phyloP scores from a whole-genome alignment of 2,329 filamentous ascomycete species.

The Plenodomus lindquistii region DNA sequence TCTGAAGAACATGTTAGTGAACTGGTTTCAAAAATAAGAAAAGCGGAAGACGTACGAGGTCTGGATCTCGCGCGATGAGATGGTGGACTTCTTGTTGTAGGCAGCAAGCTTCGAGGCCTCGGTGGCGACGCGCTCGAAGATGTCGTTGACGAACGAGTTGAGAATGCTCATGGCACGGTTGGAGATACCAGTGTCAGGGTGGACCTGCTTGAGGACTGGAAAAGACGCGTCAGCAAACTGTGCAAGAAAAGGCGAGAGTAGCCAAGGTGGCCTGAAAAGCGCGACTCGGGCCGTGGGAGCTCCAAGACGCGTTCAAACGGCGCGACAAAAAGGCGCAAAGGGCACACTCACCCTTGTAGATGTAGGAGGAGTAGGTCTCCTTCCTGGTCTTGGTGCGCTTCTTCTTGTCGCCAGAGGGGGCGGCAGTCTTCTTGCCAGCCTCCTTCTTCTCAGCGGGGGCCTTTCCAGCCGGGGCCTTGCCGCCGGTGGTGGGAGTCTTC shows the following conservation, averaged over 20 bases:
- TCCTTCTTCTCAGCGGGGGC: slow-evolving; percentile 98
- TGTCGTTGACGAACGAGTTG: slow-evolving; percentile 99
- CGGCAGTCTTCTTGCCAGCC: slow-evolving; percentile 97
- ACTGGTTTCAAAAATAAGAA: not conserved
- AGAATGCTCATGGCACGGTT: slow-evolving; percentile 99
- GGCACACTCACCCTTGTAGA: slow-evolving; percentile 88
- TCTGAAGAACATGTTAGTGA: slow-evolving; percentile 47
- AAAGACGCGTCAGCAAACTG: slow-evolving; percentile 43
- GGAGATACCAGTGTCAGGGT: slow-evolving; percentile 99
- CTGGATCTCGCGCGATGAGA: slow-evolving; percentile 99
- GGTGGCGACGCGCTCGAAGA: slow-evolving; percentile 98
- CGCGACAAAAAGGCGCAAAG: too few relatives aligned
- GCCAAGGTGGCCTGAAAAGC: not conserved
- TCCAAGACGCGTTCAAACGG: slow-evolving; percentile 13
- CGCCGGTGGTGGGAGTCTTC: slow-evolving; percentile 93
- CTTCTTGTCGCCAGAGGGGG: slow-evolving; percentile 97
- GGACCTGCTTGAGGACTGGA: slow-evolving; percentile 97
- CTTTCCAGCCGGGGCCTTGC: slow-evolving; percentile 85
- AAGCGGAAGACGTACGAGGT: slow-evolving; percentile 70
- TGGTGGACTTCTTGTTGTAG: slow-evolving; percentile 99
- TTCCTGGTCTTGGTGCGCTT: slow-evolving; percentile 99
- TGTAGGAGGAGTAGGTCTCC: slow-evolving; percentile 99
- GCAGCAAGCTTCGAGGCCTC: slow-evolving; percentile 98
- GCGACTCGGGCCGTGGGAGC: not conserved
- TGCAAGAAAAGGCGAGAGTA: not conserved